phyloP scores from a whole-genome alignment of 257 asterid genomes.

The Mentha longifolia region DNA sequence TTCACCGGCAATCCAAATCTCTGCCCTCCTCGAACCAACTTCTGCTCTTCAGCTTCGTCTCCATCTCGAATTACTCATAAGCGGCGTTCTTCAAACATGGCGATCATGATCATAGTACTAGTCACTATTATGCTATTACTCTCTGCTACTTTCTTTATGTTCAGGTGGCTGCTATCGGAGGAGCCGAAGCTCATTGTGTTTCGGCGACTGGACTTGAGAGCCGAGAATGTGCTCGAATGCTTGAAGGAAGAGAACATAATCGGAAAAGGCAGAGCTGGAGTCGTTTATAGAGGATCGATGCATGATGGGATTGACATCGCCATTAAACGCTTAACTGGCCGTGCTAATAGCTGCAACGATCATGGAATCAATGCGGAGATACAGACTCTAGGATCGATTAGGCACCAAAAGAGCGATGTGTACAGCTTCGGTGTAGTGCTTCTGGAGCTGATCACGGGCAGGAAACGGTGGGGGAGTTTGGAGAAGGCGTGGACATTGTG shows the following conservation, averaged over 20 bases:
- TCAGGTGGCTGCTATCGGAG: conserved; percentile 31
- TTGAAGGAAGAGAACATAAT: conserved; percentile 83
- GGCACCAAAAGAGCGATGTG: conserved; percentile 92
- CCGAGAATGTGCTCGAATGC: no score
- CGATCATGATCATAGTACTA: conserved; percentile 33
- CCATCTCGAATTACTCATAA: conserved; percentile 25
- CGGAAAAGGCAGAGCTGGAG: conserved; percentile 90
- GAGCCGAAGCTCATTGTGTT: conserved; percentile 71
- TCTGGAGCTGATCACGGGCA: conserved; percentile 74
- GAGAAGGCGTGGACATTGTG: conserved; percentile 93
- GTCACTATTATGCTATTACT: conserved; percentile 38
- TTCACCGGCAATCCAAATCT: conserved; percentile 79
- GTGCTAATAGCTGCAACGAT: conserved; percentile 51
- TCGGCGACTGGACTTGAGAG: conserved; percentile 68
- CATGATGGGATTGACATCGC: conserved; percentile 69
- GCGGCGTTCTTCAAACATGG: conserved; percentile 39
- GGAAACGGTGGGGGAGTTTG: conserved; percentile 87
- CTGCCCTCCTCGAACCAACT: conserved; percentile 45
- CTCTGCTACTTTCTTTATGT: conserved; percentile 37
- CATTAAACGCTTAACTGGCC: conserved; percentile 58
- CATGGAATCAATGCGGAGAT: conserved; percentile 86
- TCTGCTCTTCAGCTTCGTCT: conserved; percentile 41
- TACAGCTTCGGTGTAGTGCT: conserved; percentile 92
- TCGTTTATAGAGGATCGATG: conserved; percentile 87
- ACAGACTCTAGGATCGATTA: conserved; percentile 71